phyloP scores from a whole-genome alignment of 2,329 filamentous ascomycete genomes.

The Venturia nashicola region DNA sequence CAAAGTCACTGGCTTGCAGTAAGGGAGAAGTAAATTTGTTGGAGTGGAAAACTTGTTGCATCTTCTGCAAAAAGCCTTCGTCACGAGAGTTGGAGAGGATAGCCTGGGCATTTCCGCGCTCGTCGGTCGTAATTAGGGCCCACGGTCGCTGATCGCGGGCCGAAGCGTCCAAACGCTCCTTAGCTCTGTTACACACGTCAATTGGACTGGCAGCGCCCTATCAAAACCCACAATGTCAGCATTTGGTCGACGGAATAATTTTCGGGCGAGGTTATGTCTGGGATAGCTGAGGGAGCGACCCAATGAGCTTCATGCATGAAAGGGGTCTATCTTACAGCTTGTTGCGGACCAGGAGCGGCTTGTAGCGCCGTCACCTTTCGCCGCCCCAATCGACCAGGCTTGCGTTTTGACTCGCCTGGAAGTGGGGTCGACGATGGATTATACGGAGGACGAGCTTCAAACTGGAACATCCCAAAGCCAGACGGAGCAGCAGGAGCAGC shows the following conservation, averaged over 20 bases:
- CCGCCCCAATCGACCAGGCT: neutral
- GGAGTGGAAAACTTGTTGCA: neutral
- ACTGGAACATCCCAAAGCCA: neutral
- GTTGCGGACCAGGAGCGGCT: neutral
- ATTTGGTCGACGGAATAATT: neutral
- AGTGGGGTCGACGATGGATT: neutral
- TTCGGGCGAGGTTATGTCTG: neutral
- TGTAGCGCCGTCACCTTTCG: neutral
- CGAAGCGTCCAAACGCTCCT: conserved; percentile 6
- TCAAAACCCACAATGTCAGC: neutral
- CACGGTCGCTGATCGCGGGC: neutral
- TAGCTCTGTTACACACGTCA: neutral
- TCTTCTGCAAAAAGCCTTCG: neutral
- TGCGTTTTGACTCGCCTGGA: neutral
- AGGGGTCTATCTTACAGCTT: neutral
- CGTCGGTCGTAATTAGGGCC: neutral
- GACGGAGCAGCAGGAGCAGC: neutral
- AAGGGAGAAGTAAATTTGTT: neutral
- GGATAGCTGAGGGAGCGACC: neutral
- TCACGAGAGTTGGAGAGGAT: neutral
- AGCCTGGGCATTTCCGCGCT: neutral
- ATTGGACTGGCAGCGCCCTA: neutral
- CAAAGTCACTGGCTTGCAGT: neutral
- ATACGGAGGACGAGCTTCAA: neutral
- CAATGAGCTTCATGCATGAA: neutral